Conservation (phyloP, 495 filamentous ascomycete species). For the Oidiodendron maius region DNA sequence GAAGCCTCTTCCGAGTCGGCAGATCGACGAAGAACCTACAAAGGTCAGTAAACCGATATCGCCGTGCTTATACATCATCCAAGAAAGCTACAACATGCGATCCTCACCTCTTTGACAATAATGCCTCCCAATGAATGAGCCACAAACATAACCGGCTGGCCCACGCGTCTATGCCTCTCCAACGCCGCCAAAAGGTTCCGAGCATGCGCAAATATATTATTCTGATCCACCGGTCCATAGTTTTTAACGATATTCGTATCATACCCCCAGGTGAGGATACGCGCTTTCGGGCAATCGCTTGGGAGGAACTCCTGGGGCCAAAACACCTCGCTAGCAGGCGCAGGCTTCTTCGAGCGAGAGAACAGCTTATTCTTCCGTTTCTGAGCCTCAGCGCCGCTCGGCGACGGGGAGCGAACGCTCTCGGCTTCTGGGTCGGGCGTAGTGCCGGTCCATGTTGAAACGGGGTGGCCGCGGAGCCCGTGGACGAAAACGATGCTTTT, state of each 20-base stretch:
- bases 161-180: not conserved
- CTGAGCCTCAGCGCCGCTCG: too few species aligned
- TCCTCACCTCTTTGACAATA: slow-evolving; percentile 2
- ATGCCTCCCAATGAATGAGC: slow-evolving; percentile 6
- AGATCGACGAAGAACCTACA: slow-evolving; percentile 2
- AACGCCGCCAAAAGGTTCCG: not conserved
- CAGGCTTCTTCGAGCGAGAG: too few species aligned
- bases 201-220: slow-evolving; percentile 1
- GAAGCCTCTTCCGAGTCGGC: not conserved
- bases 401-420: too few species aligned
- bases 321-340: too few species aligned
- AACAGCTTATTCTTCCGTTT: too few species aligned
- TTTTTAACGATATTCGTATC: slow-evolving; percentile 1
- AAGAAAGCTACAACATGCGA: not conserved
- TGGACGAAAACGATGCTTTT: too few species aligned
- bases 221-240: not conserved
- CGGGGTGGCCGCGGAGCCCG: too few species aligned
- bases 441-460: too few species aligned
- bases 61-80: not conserved
- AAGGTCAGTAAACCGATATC: too few species aligned
- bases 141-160: slow-evolving; percentile 2
- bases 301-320: slow-evolving; percentile 6
- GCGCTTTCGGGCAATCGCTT: not conserved
- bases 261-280: slow-evolving; percentile 2
- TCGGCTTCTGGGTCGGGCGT: too few species aligned